Base-by-base conservation (phyloP, 176 grass and related monocot species). In the Eragrostis curvula region DNA sequence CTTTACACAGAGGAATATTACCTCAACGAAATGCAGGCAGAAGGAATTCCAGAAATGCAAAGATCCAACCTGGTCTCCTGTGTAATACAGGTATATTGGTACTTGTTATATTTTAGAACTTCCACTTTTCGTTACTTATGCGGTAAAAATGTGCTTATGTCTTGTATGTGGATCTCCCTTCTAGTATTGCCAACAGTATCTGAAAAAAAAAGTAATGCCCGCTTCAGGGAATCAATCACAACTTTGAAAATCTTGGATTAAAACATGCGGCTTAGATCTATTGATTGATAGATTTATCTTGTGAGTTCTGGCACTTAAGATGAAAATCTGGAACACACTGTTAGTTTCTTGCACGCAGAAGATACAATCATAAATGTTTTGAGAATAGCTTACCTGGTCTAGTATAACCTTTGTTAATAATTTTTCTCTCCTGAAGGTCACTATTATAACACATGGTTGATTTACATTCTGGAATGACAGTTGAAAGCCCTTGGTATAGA, bases 1-100 rank as follows among this genome's bases (percentile, higher is more conserved):
- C 77, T 98, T 43, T 98, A 98, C 84, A 98, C 96, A 21, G 96
- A 98, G 84, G 96, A 98, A 78, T 95, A 91, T 81, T 95, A 93
- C 76, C 57, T 95, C 69, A 95, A 88, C 46, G 90, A 98, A 92
- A 95, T 98, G 96, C 84, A 91, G 42, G 64, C 88, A 50, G 92
- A 95, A 78, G 96, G 96, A 82, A 80, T 95, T 80, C 96, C 96
- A 80, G 96, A 98, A 91, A 93, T 98, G 78, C 96, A 95, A 88
- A 89, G 92, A 71, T 95, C 96, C 80, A 98, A 93, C 70, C 88
- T 98, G 60, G 92, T 98, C 77, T 93, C 92, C 18, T 98, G 92
- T 75, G 77, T 98, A 81, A 91, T 95, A 91, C 96, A 98, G 84
- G 96, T 98, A 89, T 23, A 30, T 69, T 81, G 52, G 32, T 36